Evolutionary conservation across 345 rosid genomes (phyloP), one percentile per base, ranked within the genome.

Genomic region (Citropsis articulata): DNA sequence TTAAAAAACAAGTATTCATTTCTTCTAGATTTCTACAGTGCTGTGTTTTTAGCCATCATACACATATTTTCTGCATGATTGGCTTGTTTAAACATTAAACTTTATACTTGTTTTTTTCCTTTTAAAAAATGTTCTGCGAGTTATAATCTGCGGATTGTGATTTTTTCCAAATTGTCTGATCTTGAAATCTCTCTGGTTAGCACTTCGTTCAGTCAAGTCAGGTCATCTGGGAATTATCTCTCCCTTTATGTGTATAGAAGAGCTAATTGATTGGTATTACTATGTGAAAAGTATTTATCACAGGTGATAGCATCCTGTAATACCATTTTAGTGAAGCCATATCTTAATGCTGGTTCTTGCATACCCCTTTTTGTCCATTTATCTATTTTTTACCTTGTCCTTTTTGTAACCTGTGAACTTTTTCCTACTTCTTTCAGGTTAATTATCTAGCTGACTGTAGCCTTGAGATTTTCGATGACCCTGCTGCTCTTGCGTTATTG

Each of bases 401-500:
- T 61, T 56, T 28, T 36, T 75, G n/a, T 38, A 28, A 30, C 65
- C 31, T 72, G 61, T 68, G 66, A 66, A 59, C 63, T 60, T 59
- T 38, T 59, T 56, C 40, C 21, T n/a, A 14, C n/a, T 53, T 48
- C 66, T 31, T 73, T 67, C 85, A 91, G 99, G 84, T 94, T 62
- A 94, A 94, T 89, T 96, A 96, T 84, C 71, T 94, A 55, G 91
- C 94, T 69, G 97, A 96, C 79, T 88, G 88, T 81, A 96, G 93
- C 89, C 92, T 89, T 79, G 97, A 94, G 76, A 89, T 94, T 82
- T 86, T 90, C 38, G 98, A 96, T 80, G 98, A 96, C 85, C 98
- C 98, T 61, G 90, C 97, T 80, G 94, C 92, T 48, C 79, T 79
- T 81, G 97, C 98, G 65, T 72, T 92, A 81, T 69, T 94, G 33